Evolutionary conservation across 2,329 filamentous ascomycete genomes (phyloP).

Genomic region (Parasarocladium wereldwijsianum): DNA sequence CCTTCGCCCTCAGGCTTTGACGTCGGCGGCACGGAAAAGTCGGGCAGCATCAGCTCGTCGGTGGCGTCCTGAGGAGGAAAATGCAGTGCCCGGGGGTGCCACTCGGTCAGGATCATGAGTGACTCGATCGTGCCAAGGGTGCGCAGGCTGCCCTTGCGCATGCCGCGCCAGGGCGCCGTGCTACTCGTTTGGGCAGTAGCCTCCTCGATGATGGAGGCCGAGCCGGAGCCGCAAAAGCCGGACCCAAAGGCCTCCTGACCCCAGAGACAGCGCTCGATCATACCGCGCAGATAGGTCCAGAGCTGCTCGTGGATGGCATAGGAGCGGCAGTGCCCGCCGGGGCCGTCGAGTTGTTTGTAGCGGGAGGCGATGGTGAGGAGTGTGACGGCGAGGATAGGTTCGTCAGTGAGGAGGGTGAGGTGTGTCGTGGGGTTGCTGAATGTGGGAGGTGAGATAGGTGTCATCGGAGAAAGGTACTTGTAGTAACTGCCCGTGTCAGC

Average conservation of each 20-base stretch:
- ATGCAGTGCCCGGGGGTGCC: slow-evolving; percentile 88
- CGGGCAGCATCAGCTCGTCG: slow-evolving; percentile 52
- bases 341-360: slow-evolving; percentile 65
- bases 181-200: slow-evolving; percentile 44
- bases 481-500: slow-evolving; percentile 51
- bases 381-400: slow-evolving; percentile 85
- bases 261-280: slow-evolving; percentile 92
- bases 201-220: slow-evolving; percentile 33
- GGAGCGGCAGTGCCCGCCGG: slow-evolving; percentile 68
- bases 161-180: slow-evolving; percentile 54
- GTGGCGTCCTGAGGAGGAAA: slow-evolving; percentile 74
- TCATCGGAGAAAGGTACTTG: slow-evolving; percentile 76
- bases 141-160: slow-evolving; percentile 65
- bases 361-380: slow-evolving; percentile 83
- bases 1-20: background rate
- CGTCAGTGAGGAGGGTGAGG: slow-evolving; percentile 66
- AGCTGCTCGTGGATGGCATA: slow-evolving; percentile 90
- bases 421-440: slow-evolving; percentile 75
- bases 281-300: slow-evolving; percentile 85
- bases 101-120: slow-evolving; percentile 85
- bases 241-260: slow-evolving; percentile 92
- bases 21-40: slow-evolving; percentile 27
- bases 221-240: slow-evolving; percentile 63
- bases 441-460: slow-evolving; percentile 83
- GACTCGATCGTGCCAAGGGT: slow-evolving; percentile 92